phyloP scores from a whole-genome alignment of 331 rosid species.

The Malus hybrid region DNA sequence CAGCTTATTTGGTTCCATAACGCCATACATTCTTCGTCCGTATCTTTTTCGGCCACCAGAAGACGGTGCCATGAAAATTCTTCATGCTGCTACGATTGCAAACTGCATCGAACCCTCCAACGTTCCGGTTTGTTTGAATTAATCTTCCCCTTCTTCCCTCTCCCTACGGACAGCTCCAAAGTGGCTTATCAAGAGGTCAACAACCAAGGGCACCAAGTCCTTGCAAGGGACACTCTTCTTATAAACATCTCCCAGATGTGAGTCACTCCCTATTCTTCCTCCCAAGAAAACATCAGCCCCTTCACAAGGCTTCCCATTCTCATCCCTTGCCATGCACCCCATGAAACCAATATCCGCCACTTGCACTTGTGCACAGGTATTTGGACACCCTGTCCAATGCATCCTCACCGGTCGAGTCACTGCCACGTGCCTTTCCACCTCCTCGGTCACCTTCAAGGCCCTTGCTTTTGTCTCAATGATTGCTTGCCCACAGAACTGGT shows the following conservation, averaged over 20 bases:
- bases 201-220: slow-evolving; percentile 79
- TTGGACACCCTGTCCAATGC: slow-evolving; percentile 99
- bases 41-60: not conserved
- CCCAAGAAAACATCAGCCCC: slow-evolving; percentile 83
- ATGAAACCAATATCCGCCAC: slow-evolving; percentile 97
- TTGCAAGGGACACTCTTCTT: slow-evolving; percentile 89
- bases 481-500: slow-evolving; percentile 91
- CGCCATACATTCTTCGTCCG: not conserved
- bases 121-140: not conserved
- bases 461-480: slow-evolving; percentile 89
- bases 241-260: slow-evolving; percentile 73
- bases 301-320: slow-evolving; percentile 73
- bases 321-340: slow-evolving; percentile 97
- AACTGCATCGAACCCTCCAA: not conserved
- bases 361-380: slow-evolving; percentile 87
- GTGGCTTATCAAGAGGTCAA: slow-evolving; percentile 55
- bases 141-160: slow-evolving; percentile 75
- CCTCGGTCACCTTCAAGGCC: slow-evolving; percentile 82
- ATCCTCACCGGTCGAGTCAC: slow-evolving; percentile 68
- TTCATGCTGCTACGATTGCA: not conserved
- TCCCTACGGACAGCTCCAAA: slow-evolving; percentile 81
- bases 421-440: slow-evolving; percentile 62
- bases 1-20: not conserved
- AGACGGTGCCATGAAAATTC: not conserved
- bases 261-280: slow-evolving; percentile 92